These are phyloP conservation scores for Exobasidium cylindrosporum DNA, from an alignment of 1,284 basidiomycete species.

Conservation along the genomic window DNA sequence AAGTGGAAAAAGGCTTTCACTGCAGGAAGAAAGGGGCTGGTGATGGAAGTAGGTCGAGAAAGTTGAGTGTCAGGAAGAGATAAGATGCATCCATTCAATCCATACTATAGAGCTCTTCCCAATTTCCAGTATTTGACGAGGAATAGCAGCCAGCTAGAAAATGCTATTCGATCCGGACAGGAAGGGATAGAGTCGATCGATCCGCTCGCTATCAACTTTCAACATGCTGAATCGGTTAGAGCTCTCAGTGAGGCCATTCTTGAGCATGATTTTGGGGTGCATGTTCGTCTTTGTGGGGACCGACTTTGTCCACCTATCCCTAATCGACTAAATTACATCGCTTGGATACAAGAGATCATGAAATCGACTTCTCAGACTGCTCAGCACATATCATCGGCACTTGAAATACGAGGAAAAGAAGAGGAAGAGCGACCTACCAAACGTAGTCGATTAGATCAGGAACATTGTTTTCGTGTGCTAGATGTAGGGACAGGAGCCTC, in stretches of 20 bases:
- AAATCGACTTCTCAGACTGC: neutral
- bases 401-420: neutral
- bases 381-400: neutral
- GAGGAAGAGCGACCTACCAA: slow-evolving; percentile 2
- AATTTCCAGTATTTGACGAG: slow-evolving; percentile 12
- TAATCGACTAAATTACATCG: slow-evolving; percentile 24
- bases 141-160: slow-evolving; percentile 2
- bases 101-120: slow-evolving; percentile 10
- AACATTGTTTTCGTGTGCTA: slow-evolving; percentile 5
- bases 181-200: neutral
- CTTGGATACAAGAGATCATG: slow-evolving; percentile 21
- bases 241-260: slow-evolving; percentile 25
- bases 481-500: slow-evolving; percentile 83
- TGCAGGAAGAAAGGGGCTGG: too few species aligned
- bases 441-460: slow-evolving; percentile 3
- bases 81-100: slow-evolving; percentile 21
- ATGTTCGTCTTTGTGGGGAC: slow-evolving; percentile 13
- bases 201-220: slow-evolving; percentile 13
- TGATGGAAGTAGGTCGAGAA: too few species aligned
- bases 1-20: too few species aligned
- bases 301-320: slow-evolving; percentile 31
- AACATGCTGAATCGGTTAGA: slow-evolving; percentile 17
- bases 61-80: too few species aligned
- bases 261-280: slow-evolving; percentile 23
- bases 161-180: neutral